These are phyloP conservation scores for Coemansia asiatica DNA, from an alignment of 192 early-diverging fungal species.

Conservation along the genomic window DNA sequence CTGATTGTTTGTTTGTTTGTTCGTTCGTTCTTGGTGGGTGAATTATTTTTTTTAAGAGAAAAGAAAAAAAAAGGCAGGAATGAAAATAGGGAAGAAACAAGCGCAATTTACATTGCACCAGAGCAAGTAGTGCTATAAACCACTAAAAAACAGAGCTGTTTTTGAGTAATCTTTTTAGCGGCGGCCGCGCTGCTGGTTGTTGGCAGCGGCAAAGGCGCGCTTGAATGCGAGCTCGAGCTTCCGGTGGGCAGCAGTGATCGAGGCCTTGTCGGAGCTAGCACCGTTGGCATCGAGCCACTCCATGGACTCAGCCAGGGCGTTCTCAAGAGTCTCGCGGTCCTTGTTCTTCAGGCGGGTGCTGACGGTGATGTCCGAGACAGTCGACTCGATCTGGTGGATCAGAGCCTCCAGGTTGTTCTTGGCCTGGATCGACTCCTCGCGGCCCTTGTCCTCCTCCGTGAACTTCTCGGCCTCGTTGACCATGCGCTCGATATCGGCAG, in stretches of 20 bases:
- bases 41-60: slow-evolving; percentile 8
- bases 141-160: too few relatives aligned
- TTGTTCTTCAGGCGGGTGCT: slow-evolving; percentile 69
- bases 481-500: slow-evolving; percentile 93
- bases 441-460: slow-evolving; percentile 73
- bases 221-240: slow-evolving; percentile 70
- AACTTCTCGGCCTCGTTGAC: slow-evolving; percentile 87
- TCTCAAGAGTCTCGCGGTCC: slow-evolving; percentile 71
- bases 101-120: background rate
- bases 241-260: slow-evolving; percentile 64
- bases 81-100: background rate
- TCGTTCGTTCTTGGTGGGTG: too few relatives aligned
- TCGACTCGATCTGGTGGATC: slow-evolving; percentile 71
- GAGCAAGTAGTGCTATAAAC: too few relatives aligned
- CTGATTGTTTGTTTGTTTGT: background rate
- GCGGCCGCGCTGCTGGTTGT: slow-evolving; percentile 31
- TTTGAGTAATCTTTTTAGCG: slow-evolving; percentile 23
- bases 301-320: slow-evolving; percentile 75
- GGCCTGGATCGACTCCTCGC: slow-evolving; percentile 73
- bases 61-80: slow-evolving; percentile 5
- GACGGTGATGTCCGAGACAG: slow-evolving; percentile 68
- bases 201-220: slow-evolving; percentile 58
- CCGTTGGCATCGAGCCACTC: slow-evolving; percentile 68
- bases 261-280: slow-evolving; percentile 60
- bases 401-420: slow-evolving; percentile 79